Evolutionary conservation across 345 rosid species (phyloP).

Genomic region (Populus tremula): DNA sequence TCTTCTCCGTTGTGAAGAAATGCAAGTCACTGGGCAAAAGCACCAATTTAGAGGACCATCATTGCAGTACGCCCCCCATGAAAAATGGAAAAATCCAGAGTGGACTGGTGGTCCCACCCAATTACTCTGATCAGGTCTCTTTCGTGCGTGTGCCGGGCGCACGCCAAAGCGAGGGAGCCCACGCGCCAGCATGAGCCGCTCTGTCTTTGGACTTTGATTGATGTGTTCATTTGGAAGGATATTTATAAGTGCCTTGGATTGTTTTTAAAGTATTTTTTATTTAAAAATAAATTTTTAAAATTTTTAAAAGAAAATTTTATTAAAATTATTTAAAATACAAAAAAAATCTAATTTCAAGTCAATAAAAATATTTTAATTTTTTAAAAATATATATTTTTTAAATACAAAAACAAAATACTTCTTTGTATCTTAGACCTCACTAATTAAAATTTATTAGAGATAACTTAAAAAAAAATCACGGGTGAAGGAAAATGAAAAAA

Average conservation of each 20-base stretch:
- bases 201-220: neutral
- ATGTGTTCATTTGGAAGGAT: neutral
- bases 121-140: neutral
- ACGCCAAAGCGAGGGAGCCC: neutral
- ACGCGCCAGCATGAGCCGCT: neutral
- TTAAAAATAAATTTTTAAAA: no score
- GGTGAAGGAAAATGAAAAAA: no score
- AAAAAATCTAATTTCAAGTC: no score
- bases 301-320: no score
- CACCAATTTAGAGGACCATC: neutral
- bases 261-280: no score
- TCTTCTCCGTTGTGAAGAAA: neutral
- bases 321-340: no score
- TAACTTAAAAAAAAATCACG: no score
- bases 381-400: no score
- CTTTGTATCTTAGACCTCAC: no score
- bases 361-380: no score
- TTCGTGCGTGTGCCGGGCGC: slow-evolving; percentile 1
- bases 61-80: neutral
- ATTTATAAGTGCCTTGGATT: no score
- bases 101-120: neutral
- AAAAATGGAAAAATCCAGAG: neutral
- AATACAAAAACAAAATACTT: no score
- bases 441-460: neutral
- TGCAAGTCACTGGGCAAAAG: neutral